Conservation (phyloP, 208 protist genomes). For the Jaenimonas drosophilae region DNA sequence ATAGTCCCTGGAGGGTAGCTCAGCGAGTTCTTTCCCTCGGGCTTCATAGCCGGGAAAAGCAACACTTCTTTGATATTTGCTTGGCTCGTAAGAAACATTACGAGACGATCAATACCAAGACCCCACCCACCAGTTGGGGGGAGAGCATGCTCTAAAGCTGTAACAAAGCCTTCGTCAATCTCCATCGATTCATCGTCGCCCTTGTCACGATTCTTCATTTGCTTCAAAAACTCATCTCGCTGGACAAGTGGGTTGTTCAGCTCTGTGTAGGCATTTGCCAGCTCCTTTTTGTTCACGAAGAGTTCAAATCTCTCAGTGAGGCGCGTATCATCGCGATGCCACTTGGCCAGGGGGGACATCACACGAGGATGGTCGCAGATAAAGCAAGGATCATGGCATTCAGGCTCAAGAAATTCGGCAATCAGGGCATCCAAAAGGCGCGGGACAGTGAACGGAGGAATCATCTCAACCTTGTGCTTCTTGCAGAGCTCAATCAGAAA, state of each 20-base stretch:
- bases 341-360: slow-evolving; percentile 99
- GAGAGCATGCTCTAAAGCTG: slow-evolving; percentile 97
- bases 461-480: slow-evolving; percentile 89
- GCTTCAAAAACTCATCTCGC: slow-evolving; percentile 96
- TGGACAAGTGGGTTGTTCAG: slow-evolving; percentile 99
- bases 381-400: slow-evolving; percentile 98
- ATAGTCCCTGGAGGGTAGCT: slow-evolving; percentile 51
- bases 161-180: slow-evolving; percentile 97
- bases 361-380: slow-evolving; percentile 98
- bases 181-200: slow-evolving; percentile 98
- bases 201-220: slow-evolving; percentile 89
- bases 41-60: slow-evolving; percentile 92
- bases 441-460: slow-evolving; percentile 92
- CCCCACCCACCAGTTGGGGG: slow-evolving; percentile 99
- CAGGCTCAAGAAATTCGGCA: slow-evolving; percentile 93
- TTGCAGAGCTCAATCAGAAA: slow-evolving; percentile 89
- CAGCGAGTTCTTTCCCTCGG: slow-evolving; percentile 31
- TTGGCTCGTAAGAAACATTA: slow-evolving; percentile 99
- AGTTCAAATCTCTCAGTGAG: slow-evolving; percentile 99
- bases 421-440: slow-evolving; percentile 98
- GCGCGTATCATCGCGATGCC: slow-evolving; percentile 88
- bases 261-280: slow-evolving; percentile 99
- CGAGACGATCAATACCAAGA: slow-evolving; percentile 98
- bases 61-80: slow-evolving; percentile 98
- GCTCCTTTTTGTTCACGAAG: slow-evolving; percentile 97